phyloP scores from a whole-genome alignment of 495 filamentous ascomycete species.

The Daldinia decipiens region DNA sequence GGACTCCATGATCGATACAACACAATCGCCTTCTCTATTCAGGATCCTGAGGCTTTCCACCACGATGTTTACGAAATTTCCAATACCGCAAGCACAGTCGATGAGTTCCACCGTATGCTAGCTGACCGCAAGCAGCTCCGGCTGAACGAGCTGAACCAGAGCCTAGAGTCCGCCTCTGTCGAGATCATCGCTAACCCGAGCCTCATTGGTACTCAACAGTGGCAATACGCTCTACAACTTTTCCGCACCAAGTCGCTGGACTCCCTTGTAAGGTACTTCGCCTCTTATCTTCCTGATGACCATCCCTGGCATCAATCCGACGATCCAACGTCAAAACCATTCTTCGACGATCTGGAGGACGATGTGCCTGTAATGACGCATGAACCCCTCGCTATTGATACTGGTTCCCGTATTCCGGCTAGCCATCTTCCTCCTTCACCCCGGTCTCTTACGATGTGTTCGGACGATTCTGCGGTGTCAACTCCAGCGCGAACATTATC shows the following conservation, averaged over 20 bases:
- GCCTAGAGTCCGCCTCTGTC: slow-evolving; percentile 59
- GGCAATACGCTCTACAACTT: slow-evolving; percentile 61
- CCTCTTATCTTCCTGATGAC: slow-evolving; percentile 60
- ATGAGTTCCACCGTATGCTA: slow-evolving; percentile 60
- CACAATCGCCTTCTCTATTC: slow-evolving; percentile 47
- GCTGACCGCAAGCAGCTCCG: slow-evolving; percentile 58
- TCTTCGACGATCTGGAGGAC: slow-evolving; percentile 52
- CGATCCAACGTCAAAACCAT: slow-evolving; percentile 44
- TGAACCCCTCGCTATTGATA: slow-evolving; percentile 53
- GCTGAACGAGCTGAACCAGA: slow-evolving; percentile 58
- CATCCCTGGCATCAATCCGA: slow-evolving; percentile 51
- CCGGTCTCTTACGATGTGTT: slow-evolving; percentile 60
- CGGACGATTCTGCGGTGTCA: slow-evolving; percentile 53
- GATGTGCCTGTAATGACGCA: slow-evolving; percentile 53
- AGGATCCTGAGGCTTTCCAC: slow-evolving; percentile 49
- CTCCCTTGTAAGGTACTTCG: slow-evolving; percentile 62
- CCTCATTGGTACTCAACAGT: slow-evolving; percentile 61
- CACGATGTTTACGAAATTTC: slow-evolving; percentile 57
- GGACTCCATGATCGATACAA: slow-evolving; percentile 51
- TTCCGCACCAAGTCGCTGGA: slow-evolving; percentile 63
- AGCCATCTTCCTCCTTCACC: slow-evolving; percentile 56
- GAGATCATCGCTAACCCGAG: slow-evolving; percentile 63
- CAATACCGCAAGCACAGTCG: slow-evolving; percentile 50
- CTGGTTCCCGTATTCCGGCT: slow-evolving; percentile 37
- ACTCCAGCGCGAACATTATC: slow-evolving; percentile 57